Evolutionary conservation across 805 yeast genomes (phyloP), one percentile per base, ranked within the genome.

Genomic region (Metschnikowia orientalis): DNA sequence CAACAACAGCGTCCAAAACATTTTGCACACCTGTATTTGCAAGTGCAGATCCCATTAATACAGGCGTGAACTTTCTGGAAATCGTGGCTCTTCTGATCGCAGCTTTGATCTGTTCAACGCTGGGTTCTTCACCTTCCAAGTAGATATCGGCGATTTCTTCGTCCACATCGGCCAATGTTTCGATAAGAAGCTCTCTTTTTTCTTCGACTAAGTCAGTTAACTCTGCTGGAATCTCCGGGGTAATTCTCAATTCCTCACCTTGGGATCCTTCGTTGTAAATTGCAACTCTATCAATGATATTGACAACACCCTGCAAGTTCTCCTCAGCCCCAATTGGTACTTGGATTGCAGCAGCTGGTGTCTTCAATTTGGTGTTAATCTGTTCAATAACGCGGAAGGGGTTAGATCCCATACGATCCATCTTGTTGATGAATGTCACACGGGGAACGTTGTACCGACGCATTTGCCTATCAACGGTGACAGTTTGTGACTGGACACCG

Each of bases 321-420:
- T 78, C 75, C 65, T 92, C 99, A 25, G 86, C 74, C 35, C 99
- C 99, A 55, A 92, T 92, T 30, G 99, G 98, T 32, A 92, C 95
- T 68, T 92, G 99, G 41, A 92, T 76, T 12, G 97, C 96, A 39
- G 97, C 97, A 42, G 97, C 97, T 15, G 95, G 86, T 26, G 88
- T 86, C 61, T 79, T 86, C 57, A 92, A 75, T 59, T 92, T 92
- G 34, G 64, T 48, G 63, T 90, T 87, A 50, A 92, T 74, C 67
- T 90, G 97, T 37, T 85, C 95, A 51, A 92, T 83, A 37, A 94
- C 96, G 44, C 74, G 76, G 81, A 94, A 92, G 14, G 99, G 99
- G 62, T 92, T 81, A 35, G 98, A 85, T 47, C 99, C 99, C 96
- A 92, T 86, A 59, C 99, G 79, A 63, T 92, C 99, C 97, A 92